Evolutionary conservation across 164 flowering plant species (phyloP), one percentile per base, ranked within the genome.

Genomic region (Vitis labrusca): DNA sequence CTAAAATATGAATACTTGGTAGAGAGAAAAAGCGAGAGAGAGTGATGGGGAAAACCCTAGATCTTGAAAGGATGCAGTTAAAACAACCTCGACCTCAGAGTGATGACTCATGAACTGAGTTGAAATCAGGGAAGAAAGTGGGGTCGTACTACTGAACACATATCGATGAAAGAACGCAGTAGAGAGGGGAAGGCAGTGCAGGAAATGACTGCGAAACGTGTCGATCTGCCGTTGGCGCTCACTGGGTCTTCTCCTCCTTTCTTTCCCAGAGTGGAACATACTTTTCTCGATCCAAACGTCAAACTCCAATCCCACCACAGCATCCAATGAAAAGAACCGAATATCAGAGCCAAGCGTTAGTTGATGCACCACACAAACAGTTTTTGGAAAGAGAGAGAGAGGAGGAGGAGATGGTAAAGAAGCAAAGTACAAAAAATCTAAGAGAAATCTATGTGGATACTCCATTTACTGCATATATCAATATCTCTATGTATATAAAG

Each of bases 121-220:
- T 9, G 53, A 51, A 3, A 23, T 11, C 13, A 48, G 16, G 58
- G 44, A 1, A 27, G n/a, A 58, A 53, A 14, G 5, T 3, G 15
- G 56, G 14, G 44, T 48, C 12, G 69, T 65, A 72, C 69, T 17
- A 11, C 15, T 19, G 9, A 17, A 16, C 60, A 32, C 9, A 57
- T 2, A 64, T 15, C 48, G 15, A 69, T 8, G 51, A 54, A n/a
- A 56, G 13, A 53, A 53, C 27, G 32, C 14, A 61, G 52, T 47
- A 66, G 63, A 70, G 62, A 67, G 55, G 58, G 66, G 67, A 19
- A 56, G n/a, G 64, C 44, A 37, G 61, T 27, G 11, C 10, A 58
- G 55, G 15, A 9, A 30, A 50, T 23, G 63, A 60, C n/a, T 15
- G 54, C 37, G 50, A 74, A 74, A 75, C 77, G 78, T 78, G 82